Percentiles rank a stretch among this genome's conserved stretches.
Evolutionary conservation across 1,139 yeast genomes (phyloP).

Genomic region (Pneumocystis jirovecii): DNA sequence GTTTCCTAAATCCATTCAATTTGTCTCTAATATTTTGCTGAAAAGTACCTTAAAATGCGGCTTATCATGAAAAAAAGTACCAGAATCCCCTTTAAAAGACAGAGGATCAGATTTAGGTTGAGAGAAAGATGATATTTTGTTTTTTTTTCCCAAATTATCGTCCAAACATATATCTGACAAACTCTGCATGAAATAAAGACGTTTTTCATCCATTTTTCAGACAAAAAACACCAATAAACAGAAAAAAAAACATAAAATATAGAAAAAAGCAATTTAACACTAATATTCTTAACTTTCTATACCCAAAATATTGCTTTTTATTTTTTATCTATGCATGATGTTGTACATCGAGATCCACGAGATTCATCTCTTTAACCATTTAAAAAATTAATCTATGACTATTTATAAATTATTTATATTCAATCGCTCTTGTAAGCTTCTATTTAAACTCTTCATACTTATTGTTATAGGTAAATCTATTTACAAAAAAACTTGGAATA

Average conservation of each 20-base stretch:
- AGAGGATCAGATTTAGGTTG: not conserved
- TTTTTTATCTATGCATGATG: no score
- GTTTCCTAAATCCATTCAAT: constrained; percentile 10
- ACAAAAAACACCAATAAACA: not conserved
- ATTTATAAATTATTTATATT: constrained; percentile 76
- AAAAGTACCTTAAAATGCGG: not conserved
- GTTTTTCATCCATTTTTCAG: not conserved
- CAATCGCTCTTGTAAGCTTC: constrained; percentile 58
- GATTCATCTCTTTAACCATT: not conserved
- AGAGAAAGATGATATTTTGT: not conserved
- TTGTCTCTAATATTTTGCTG: not conserved
- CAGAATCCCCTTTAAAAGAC: not conserved
- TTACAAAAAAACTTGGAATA: constrained; percentile 48
- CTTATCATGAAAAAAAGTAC: not conserved
- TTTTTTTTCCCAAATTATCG: no score
- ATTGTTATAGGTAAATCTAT: constrained; percentile 39
- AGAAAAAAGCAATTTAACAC: no score
- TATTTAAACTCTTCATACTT: not conserved
- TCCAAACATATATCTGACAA: not conserved
- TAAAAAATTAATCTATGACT: constrained; percentile 26
- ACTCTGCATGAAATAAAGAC: not conserved
- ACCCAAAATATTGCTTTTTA: no score
- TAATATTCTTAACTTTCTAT: no score
- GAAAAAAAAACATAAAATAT: no score
- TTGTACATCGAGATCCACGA: no score